Conservation (phyloP, 2,329 filamentous ascomycete species). For the Lachnum nothofagi region DNA sequence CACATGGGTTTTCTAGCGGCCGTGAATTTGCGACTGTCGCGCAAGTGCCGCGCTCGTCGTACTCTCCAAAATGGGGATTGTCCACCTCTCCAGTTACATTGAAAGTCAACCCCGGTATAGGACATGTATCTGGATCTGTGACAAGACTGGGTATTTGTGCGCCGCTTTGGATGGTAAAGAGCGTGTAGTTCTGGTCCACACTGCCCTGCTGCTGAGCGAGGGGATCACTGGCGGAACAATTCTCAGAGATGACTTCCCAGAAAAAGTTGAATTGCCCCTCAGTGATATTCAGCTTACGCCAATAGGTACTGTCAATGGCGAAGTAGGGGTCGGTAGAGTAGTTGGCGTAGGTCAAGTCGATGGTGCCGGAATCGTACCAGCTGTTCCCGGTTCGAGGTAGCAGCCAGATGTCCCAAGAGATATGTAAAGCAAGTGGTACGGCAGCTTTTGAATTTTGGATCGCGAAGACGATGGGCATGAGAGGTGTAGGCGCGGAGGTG, state of each 20-base stretch:
- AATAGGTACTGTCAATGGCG: not conserved
- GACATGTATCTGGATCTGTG: not conserved
- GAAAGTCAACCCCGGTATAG: not conserved
- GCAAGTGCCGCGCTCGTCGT: not conserved
- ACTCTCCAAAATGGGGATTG: not conserved
- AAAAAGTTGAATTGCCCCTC: not conserved
- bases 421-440: not conserved
- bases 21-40: not conserved
- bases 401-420: not conserved
- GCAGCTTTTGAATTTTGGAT: slow-evolving; percentile 20
- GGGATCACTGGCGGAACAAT: not conserved
- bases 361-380: not conserved
- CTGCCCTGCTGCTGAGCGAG: not conserved
- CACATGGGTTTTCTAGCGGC: not conserved
- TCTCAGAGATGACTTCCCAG: not conserved
- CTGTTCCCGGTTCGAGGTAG: not conserved
- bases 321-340: not conserved
- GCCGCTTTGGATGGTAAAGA: not conserved
- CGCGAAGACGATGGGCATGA: slow-evolving; percentile 27
- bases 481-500: slow-evolving; percentile 22
- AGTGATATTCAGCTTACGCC: not conserved
- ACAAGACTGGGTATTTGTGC: not conserved
- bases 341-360: not conserved
- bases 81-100: slow-evolving; percentile 3
- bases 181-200: not conserved